These are phyloP conservation scores for Penicillium sp. DNA, from an alignment of 2,329 filamentous ascomycete species.

Conservation along the genomic window DNA sequence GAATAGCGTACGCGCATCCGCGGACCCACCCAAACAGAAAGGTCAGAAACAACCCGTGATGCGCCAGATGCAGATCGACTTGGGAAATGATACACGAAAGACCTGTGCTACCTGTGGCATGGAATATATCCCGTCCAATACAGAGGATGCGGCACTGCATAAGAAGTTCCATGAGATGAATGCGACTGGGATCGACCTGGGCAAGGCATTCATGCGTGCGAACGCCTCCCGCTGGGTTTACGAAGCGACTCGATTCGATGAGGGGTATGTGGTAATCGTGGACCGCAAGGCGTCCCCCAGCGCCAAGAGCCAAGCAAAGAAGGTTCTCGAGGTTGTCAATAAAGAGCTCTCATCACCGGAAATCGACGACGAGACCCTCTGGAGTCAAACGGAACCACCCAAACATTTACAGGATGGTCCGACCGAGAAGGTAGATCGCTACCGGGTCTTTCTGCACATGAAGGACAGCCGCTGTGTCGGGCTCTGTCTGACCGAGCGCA, in stretches of 20 bases:
- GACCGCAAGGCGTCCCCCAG: conserved; percentile 53
- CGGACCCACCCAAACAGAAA: conserved; percentile 38
- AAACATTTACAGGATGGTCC: conserved; percentile 36
- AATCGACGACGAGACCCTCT: conserved; percentile 57
- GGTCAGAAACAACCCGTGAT: conserved; percentile 38
- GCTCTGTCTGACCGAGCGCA: conserved; percentile 60
- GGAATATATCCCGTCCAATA: conserved; percentile 63
- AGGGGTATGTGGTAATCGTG: conserved; percentile 57
- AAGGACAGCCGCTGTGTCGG: conserved; percentile 61
- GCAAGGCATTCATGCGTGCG: conserved; percentile 55
- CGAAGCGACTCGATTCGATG: conserved; percentile 49
- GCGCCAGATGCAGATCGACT: conserved; percentile 61
- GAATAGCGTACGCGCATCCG: conserved; percentile 43
- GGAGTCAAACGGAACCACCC: conserved; percentile 49
- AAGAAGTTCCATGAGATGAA: conserved; percentile 64
- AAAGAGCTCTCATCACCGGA: conserved; percentile 60
- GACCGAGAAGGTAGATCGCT: conserved; percentile 48
- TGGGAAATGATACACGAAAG: conserved; percentile 55
- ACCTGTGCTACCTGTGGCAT: conserved; percentile 62
- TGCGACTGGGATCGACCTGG: conserved; percentile 59
- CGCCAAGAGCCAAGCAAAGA: conserved; percentile 53
- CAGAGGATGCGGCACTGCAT: conserved; percentile 61
- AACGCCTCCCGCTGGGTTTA: conserved; percentile 53
- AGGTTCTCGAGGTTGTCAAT: conserved; percentile 61
- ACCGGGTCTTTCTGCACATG: conserved; percentile 62